Conservation (phyloP, 2,329 filamentous ascomycete genomes). For the Colletotrichum filicis region DNA sequence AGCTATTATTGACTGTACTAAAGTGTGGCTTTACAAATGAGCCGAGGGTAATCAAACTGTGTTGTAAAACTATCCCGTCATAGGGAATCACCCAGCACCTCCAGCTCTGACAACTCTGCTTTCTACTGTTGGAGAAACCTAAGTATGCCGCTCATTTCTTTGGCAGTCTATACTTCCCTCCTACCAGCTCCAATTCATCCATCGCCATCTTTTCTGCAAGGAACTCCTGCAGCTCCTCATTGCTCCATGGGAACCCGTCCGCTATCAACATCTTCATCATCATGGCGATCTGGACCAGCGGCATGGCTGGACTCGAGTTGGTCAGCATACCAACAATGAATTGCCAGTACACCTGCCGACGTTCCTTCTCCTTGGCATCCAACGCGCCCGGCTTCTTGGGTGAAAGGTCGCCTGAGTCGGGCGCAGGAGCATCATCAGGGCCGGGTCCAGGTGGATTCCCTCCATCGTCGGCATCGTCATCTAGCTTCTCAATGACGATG, state of each 20-base stretch:
- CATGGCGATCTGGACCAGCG: constrained; percentile 83
- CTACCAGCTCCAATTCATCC: constrained; percentile 74
- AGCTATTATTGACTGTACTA: neutral
- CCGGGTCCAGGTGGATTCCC: constrained; percentile 45
- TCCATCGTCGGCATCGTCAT: constrained; percentile 47
- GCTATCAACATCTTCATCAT: constrained; percentile 95
- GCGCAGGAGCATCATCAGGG: constrained; percentile 31
- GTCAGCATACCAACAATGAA: constrained; percentile 97
- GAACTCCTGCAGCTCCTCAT: constrained; percentile 87
- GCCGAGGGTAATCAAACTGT: neutral
- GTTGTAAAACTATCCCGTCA: neutral
- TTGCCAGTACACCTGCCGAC: constrained; percentile 80
- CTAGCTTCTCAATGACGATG: constrained; percentile 74
- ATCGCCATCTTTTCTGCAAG: constrained; percentile 80
- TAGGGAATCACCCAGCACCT: neutral
- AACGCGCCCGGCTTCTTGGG: constrained; percentile 64
- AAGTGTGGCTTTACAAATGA: neutral
- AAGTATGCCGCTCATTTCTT: constrained; percentile 59
- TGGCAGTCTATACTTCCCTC: constrained; percentile 75
- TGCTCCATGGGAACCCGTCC: constrained; percentile 89
- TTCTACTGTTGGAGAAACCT: neutral
- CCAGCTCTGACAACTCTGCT: neutral
- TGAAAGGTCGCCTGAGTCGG: constrained; percentile 47
- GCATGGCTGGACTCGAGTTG: constrained; percentile 85
- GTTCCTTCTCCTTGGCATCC: constrained; percentile 72